A percentile compares a stretch with the other conserved stretches of the same genome.
phyloP scores from a whole-genome alignment of 2,329 filamentous ascomycete species.

The Verticillium dahliae region DNA sequence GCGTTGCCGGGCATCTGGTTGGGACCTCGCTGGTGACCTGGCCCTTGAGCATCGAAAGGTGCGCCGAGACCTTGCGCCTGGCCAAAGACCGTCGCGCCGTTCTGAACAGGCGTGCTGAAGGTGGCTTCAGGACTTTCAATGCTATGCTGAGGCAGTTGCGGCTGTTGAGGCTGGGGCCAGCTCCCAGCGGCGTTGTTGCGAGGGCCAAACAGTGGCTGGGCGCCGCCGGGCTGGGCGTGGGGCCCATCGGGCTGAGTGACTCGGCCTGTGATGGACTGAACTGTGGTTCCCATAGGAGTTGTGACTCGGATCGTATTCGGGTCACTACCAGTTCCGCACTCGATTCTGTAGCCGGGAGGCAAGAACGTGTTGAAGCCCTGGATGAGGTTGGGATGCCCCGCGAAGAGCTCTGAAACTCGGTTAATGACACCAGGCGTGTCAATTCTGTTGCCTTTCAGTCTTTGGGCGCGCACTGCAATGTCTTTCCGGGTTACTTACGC shows the following conservation, averaged over 20 bases:
- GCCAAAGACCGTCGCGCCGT: conserved; percentile 40
- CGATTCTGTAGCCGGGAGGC: conserved; percentile 91
- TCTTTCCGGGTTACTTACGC: conserved; percentile 52
- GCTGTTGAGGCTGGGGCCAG: conserved; percentile 42
- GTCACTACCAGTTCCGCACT: conserved; percentile 89
- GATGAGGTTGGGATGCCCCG: conserved; percentile 89
- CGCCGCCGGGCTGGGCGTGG: conserved; percentile 25
- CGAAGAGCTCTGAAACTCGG: conserved; percentile 90
- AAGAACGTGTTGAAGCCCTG: conserved; percentile 98
- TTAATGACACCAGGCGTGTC: conserved; percentile 97
- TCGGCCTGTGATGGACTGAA: conserved; percentile 69
- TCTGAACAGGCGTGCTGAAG: conserved; percentile 53
- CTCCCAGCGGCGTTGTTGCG: conserved; percentile 29
- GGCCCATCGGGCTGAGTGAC: conserved; percentile 37
- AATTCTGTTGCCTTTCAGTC: conserved; percentile 51
- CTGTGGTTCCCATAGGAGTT: conserved; percentile 94
- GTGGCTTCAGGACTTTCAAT: conserved; percentile 57
- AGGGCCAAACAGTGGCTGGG: conserved; percentile 40
- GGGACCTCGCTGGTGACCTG: conserved; percentile 22
- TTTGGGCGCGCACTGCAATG: not conserved
- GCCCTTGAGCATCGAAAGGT: conserved; percentile 21
- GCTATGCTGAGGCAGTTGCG: conserved; percentile 47
- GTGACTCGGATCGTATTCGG: conserved; percentile 95
- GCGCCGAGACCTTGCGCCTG: conserved; percentile 20
- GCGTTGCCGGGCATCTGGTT: conserved; percentile 20